phyloP scores from a whole-genome alignment of 1,139 yeast species.

The Groenewaldozyma sp. region DNA sequence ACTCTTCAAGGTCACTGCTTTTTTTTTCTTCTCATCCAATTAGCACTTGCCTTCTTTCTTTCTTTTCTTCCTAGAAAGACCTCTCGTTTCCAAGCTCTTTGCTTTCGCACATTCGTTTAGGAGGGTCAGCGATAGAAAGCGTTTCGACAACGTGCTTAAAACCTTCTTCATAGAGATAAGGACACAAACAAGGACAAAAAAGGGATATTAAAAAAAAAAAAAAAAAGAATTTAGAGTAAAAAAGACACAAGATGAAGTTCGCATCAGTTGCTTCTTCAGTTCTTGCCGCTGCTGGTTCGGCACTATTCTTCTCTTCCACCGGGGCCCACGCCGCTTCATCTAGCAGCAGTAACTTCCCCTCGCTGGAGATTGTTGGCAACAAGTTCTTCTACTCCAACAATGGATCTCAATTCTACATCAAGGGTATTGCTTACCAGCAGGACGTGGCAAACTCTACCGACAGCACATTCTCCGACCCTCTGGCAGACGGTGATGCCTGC shows the following conservation, averaged over 20 bases:
- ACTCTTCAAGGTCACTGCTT: not conserved
- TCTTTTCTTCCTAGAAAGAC: not conserved
- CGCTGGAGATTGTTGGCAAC: slow-evolving; percentile 33
- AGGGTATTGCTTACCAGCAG: slow-evolving; percentile 72
- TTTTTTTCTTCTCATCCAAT: not conserved
- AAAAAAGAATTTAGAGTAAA: not conserved
- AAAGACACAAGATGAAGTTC: not conserved
- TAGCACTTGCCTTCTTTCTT: not conserved
- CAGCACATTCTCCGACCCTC: slow-evolving; percentile 50
- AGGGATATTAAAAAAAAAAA: not conserved
- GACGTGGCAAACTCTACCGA: slow-evolving; percentile 37
- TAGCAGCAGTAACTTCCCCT: slow-evolving; percentile 19
- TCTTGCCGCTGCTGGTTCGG: slow-evolving; percentile 11
- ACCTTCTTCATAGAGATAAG: not conserved
- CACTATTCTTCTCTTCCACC: slow-evolving; percentile 11
- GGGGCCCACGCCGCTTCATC: slow-evolving; percentile 11
- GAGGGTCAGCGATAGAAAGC: too few relatives aligned
- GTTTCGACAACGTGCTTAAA: too few relatives aligned
- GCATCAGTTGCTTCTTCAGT: not conserved
- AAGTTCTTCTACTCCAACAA: slow-evolving; percentile 72
- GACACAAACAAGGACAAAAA: not conserved
- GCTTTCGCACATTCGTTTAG: too few relatives aligned
- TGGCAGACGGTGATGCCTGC: slow-evolving; percentile 60
- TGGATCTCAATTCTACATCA: slow-evolving; percentile 74
- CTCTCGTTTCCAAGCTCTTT: too few relatives aligned